Evolutionary conservation across 768 basidiomycete species (phyloP), one percentile per base, ranked within the genome.

Genomic region (Suillus subaureus): DNA sequence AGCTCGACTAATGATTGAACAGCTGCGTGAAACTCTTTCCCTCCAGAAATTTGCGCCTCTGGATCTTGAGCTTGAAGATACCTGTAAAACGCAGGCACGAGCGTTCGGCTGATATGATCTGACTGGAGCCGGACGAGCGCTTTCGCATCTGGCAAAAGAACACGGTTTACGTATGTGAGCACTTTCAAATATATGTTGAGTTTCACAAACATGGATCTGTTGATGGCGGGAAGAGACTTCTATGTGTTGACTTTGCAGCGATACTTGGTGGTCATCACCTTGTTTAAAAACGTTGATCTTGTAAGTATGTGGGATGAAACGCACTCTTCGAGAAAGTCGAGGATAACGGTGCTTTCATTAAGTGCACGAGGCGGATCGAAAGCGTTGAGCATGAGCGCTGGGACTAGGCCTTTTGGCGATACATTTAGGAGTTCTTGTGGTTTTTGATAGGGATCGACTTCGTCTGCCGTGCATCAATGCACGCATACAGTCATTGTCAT

Each of bases 381-480:
- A 4, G 77, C 76, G 69, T 87, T 77, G 62, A 93, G 74, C 69
- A 82, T 85, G 35, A 92, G 70, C 0, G 83, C 91, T 0, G 93
- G 92, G 1, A 96, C 91, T 4, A 95, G 82, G 0, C 93, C 92
- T 70, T 91, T 92, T 1, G 93, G 92, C 18, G 92, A 93, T 21
- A 93, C 80, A 43, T 91, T 86, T n/a, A 96, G 81, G 26, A 95
- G 84, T 39, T 92, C 91, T 58, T 85, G 75, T 0, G 93, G 91
- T 69, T 94, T 95, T 77, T 87, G 87, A 80, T 94, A 93, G 23
- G 91, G 90, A 75, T 93, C 89, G 35, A 92, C 89, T 76, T 93
- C 91, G 70, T 89, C 91, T 92, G 65, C 5, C 28, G 28, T 21
- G 18, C 52, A 31, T 54, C 9, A 12, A 12, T 6, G 26, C 51